Conservation (phyloP, 2,329 filamentous ascomycete genomes). For the Penicillium italicum region DNA sequence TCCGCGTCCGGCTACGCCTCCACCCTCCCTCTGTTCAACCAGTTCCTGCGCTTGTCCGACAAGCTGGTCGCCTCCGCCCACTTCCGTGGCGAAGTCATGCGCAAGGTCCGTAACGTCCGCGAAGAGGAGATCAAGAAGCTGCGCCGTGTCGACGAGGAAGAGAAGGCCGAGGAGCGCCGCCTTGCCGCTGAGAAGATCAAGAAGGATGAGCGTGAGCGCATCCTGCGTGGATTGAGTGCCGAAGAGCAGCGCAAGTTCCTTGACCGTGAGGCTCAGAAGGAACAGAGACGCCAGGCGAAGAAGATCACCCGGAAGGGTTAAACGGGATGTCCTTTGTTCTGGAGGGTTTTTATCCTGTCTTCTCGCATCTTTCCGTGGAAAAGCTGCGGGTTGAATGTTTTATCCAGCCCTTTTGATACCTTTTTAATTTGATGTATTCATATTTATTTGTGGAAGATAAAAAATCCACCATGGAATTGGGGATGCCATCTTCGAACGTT, state of each 20-base stretch:
- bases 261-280: constrained; percentile 75
- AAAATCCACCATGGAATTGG: not conserved
- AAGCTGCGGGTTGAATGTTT: constrained; percentile 14
- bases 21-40: constrained; percentile 71
- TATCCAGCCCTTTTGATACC: constrained; percentile 23
- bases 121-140: constrained; percentile 78
- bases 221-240: constrained; percentile 70
- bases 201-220: constrained; percentile 85
- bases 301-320: constrained; percentile 55
- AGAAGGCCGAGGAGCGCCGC: constrained; percentile 61
- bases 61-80: constrained; percentile 70
- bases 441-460: constrained; percentile 10
- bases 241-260: constrained; percentile 84
- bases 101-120: constrained; percentile 75
- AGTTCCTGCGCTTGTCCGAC: constrained; percentile 83
- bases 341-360: constrained; percentile 14
- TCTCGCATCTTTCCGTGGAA: constrained; percentile 3
- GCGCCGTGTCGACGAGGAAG: constrained; percentile 71
- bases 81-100: constrained; percentile 85
- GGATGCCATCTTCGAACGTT: constrained; percentile 4
- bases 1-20: constrained; percentile 57
- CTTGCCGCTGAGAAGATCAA: constrained; percentile 57
- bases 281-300: constrained; percentile 61
- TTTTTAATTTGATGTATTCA: constrained; percentile 24
- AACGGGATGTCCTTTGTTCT: not conserved